phyloP scores from a whole-genome alignment of 805 yeast species.

The Nematodospora valgi region DNA sequence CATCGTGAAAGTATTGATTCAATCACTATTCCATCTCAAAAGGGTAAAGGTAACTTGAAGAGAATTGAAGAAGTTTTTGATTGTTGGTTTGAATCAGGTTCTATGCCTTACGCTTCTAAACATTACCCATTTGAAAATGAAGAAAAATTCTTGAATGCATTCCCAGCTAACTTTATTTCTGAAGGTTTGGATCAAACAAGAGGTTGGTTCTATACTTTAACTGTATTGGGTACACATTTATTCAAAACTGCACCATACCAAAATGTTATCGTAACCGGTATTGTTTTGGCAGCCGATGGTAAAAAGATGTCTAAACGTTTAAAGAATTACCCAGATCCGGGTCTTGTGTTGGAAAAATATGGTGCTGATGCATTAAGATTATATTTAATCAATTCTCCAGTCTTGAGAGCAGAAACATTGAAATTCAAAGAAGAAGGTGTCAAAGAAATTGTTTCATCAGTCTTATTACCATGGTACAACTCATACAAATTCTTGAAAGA shows the following conservation, averaged over 20 bases:
- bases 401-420: conserved; percentile 92
- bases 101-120: conserved; percentile 97
- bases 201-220: conserved; percentile 98
- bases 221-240: conserved; percentile 92
- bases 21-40: conserved; percentile 86
- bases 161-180: conserved; percentile 97
- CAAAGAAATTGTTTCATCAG: conserved; percentile 94
- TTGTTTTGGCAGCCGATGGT: conserved; percentile 96
- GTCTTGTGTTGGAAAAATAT: conserved; percentile 70
- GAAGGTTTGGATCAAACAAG: conserved; percentile 99
- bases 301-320: conserved; percentile 98
- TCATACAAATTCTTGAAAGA: conserved; percentile 95
- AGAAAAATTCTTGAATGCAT: conserved; percentile 65
- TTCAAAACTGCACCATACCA: conserved; percentile 91
- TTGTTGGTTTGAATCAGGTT: conserved; percentile 99
- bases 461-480: conserved; percentile 97
- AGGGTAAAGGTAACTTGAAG: conserved; percentile 82
- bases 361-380: conserved; percentile 98
- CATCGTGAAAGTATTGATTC: conserved; percentile 93
- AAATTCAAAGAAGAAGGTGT: conserved; percentile 99
- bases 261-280: conserved; percentile 94
- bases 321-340: conserved; percentile 97
- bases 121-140: conserved; percentile 94
- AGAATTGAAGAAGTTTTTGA: conserved; percentile 98
- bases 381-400: conserved; percentile 96